phyloP scores from a whole-genome alignment of 352 stramenopile genomes.

The Globisporangium paddicum region DNA sequence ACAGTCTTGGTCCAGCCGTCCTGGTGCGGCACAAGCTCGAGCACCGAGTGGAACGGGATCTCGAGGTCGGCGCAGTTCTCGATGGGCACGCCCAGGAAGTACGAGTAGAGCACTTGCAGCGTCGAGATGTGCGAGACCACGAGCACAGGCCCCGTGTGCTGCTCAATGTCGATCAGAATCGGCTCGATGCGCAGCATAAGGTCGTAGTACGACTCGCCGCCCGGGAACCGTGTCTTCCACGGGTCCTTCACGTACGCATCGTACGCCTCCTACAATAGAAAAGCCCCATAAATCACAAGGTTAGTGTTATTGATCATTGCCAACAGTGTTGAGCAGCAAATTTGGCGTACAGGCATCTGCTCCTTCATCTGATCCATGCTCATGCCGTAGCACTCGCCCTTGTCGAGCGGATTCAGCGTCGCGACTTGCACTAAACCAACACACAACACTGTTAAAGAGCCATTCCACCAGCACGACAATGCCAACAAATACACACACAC shows the following conservation, averaged over 20 bases:
- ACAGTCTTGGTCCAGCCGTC: conserved; percentile 82
- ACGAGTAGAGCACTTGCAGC: conserved; percentile 84
- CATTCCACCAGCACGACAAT: background rate
- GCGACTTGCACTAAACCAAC: conserved; percentile 57
- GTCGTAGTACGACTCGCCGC: conserved; percentile 93
- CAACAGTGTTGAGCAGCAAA: background rate
- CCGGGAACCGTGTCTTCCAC: conserved; percentile 80
- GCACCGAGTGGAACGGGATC: conserved; percentile 82
- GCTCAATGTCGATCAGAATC: conserved; percentile 92
- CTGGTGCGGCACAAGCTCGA: conserved; percentile 77
- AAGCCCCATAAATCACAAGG: background rate
- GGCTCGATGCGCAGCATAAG: conserved; percentile 91
- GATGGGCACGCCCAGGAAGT: conserved; percentile 79
- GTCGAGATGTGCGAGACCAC: conserved; percentile 87
- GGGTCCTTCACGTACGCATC: conserved; percentile 63
- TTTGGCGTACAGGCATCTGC: conserved; percentile 41
- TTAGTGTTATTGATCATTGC: background rate
- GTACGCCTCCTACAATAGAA: conserved; percentile 39
- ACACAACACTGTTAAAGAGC: conserved; percentile 6
- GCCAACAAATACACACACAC: conserved; percentile 12
- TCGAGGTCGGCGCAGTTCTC: conserved; percentile 71
- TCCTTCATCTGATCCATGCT: conserved; percentile 83
- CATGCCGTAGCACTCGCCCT: conserved; percentile 82
- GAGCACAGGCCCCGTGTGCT: conserved; percentile 78
- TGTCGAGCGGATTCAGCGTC: conserved; percentile 80